These are phyloP conservation scores for Solanum pennellii DNA, from an alignment of 257 asterid genomes.

Conservation along the genomic window DNA sequence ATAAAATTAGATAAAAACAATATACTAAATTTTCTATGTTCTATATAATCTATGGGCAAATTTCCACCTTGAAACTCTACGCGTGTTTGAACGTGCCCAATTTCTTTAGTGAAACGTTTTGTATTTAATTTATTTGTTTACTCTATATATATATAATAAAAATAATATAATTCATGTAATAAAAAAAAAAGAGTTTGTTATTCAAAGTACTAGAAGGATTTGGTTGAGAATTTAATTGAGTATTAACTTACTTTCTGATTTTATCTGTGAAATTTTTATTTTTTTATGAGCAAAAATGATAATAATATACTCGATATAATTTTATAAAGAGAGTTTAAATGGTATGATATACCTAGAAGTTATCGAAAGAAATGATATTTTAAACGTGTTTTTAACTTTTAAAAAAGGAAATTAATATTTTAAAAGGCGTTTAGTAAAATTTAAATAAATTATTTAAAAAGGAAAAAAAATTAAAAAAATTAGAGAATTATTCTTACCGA, in stretches of 20 bases:
- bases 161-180: neutral
- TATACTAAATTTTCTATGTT: neutral
- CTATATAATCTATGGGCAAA: neutral
- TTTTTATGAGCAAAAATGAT: neutral
- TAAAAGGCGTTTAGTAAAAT: neutral
- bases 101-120: neutral
- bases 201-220: neutral
- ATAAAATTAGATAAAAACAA: neutral
- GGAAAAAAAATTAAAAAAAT: neutral
- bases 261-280: neutral
- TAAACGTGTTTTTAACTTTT: neutral
- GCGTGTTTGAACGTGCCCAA: conserved; percentile 1
- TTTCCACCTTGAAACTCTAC: neutral
- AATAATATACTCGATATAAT: neutral
- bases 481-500: neutral
- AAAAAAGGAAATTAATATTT: neutral
- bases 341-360: neutral
- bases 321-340: neutral
- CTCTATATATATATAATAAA: neutral
- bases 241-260: neutral
- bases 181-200: neutral
- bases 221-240: neutral
- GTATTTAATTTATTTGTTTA: neutral
- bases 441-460: neutral
- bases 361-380: neutral